These are phyloP conservation scores for Diplodia mutila DNA, from an alignment of 2,329 filamentous ascomycete species.

Conservation along the genomic window DNA sequence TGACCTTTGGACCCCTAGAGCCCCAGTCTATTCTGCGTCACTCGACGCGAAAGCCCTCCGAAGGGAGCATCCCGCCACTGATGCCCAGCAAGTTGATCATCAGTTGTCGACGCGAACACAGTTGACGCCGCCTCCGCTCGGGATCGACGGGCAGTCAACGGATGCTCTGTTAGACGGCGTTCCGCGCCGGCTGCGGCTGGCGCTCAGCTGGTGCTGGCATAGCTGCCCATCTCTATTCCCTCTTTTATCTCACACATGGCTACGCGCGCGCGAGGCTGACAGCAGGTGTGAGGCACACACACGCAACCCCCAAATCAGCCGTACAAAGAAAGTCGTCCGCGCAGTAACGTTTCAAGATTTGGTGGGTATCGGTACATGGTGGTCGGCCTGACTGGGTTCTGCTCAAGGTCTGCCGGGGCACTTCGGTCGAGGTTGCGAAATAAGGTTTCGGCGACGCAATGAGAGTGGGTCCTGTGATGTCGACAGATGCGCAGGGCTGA, in stretches of 20 bases:
- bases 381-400: not conserved
- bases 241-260: not conserved
- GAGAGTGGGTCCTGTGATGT: conserved; percentile 14
- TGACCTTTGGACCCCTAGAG: not conserved
- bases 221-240: not conserved
- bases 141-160: not conserved
- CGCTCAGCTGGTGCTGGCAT: not conserved
- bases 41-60: not conserved
- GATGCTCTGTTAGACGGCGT: too few species aligned
- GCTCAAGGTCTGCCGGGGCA: not conserved
- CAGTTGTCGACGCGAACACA: not conserved
- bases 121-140: not conserved
- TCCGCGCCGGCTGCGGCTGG: not conserved
- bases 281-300: not conserved
- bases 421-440: not conserved
- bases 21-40: not conserved
- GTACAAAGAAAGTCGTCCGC: not conserved
- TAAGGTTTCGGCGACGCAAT: conserved; percentile 15
- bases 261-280: not conserved
- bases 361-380: not conserved
- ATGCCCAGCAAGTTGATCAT: not conserved
- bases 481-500: conserved; percentile 16
- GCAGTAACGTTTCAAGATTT: conserved; percentile 15
- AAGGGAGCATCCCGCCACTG: not conserved
- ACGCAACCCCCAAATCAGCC: not conserved